Conservation (phyloP, 2,329 filamentous ascomycete genomes). For the Venturia effusa region DNA sequence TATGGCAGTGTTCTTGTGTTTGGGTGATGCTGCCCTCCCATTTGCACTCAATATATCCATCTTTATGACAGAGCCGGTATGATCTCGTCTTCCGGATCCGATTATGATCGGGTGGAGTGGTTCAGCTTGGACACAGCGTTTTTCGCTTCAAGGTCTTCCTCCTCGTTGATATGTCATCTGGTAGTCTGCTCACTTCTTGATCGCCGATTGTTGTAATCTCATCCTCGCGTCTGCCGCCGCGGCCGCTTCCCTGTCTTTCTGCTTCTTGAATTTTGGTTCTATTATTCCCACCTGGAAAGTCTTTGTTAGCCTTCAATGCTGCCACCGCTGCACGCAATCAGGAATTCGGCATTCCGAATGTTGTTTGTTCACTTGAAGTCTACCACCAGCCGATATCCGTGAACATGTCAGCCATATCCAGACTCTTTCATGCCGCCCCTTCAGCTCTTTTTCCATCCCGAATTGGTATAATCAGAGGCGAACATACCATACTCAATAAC, state of each 20-base stretch:
- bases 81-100: too few relatives aligned
- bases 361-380: not conserved
- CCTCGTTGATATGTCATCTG: not conserved
- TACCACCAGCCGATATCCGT: not conserved
- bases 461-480: too few relatives aligned
- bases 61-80: too few relatives aligned
- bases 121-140: not conserved
- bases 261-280: slow-evolving; percentile 8
- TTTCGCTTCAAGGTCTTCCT: not conserved
- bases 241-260: slow-evolving; percentile 5
- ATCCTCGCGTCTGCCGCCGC: slow-evolving; percentile 8
- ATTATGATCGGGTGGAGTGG: too few relatives aligned
- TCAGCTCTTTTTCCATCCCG: too few relatives aligned
- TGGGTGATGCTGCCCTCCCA: too few relatives aligned
- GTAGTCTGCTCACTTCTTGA: not conserved
- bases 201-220: not conserved
- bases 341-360: too few relatives aligned
- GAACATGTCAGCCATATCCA: not conserved
- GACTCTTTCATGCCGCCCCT: not conserved
- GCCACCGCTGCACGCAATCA: too few relatives aligned
- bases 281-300: slow-evolving; percentile 9
- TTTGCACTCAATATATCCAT: too few relatives aligned
- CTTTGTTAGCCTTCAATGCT: not conserved
- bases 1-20: too few relatives aligned
- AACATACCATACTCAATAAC: slow-evolving; percentile 13